Evolutionary conservation across 768 basidiomycete genomes (phyloP).

Genomic region (Boletus eberwhitei): DNA sequence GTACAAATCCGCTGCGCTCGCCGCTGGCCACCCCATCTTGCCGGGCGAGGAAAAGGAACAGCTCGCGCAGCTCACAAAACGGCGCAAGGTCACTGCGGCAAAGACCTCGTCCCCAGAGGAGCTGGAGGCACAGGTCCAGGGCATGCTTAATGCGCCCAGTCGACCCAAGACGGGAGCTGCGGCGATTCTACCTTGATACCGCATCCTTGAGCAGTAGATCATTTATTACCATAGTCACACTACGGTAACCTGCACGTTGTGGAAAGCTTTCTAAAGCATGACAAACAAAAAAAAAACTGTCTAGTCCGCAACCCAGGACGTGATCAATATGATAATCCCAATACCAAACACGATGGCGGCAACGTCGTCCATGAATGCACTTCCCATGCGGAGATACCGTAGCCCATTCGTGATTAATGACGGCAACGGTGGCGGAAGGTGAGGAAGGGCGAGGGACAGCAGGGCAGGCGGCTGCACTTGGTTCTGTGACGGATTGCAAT

Average conservation of each 20-base stretch:
- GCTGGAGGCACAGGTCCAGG: constrained; percentile 25
- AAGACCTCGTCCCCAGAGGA: constrained; percentile 17
- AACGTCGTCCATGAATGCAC: constrained; percentile 67
- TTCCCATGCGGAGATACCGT: constrained; percentile 68
- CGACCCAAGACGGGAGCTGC: constrained; percentile 38
- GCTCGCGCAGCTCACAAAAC: constrained; percentile 14
- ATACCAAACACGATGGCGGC: constrained; percentile 68
- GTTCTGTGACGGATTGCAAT: constrained; percentile 40
- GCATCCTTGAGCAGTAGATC: not conserved
- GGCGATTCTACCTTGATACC: constrained; percentile 34
- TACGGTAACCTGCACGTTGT: not conserved
- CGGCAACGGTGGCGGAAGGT: constrained; percentile 63
- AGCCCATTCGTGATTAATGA: constrained; percentile 58
- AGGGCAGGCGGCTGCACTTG: constrained; percentile 56
- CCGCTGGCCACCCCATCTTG: constrained; percentile 48
- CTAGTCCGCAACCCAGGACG: constrained; percentile 41
- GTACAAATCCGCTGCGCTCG: constrained; percentile 47
- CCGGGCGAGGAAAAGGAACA: constrained; percentile 40
- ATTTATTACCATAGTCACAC: constrained; percentile 4
- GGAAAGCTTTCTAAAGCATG: not conserved
- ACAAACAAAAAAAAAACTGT: not conserved
- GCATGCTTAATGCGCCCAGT: constrained; percentile 29
- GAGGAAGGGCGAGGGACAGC: constrained; percentile 56
- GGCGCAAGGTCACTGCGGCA: constrained; percentile 4
- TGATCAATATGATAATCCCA: constrained; percentile 58